Conservation (phyloP, 2,329 filamentous ascomycete genomes). For the Neonectria ditissima region DNA sequence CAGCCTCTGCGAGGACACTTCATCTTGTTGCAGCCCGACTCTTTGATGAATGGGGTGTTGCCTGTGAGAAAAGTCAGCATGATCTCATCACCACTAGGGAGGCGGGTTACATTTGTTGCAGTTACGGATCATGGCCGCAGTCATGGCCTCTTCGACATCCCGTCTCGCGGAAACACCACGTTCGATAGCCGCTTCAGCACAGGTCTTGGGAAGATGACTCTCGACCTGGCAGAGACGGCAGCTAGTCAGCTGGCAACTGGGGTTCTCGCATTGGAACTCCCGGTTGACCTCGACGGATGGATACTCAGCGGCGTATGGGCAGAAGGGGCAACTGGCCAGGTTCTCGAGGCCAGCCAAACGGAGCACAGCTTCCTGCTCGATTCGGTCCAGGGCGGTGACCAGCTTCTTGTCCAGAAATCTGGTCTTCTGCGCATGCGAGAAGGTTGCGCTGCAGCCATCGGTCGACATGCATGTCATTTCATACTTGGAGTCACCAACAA, state of each 20-base stretch:
- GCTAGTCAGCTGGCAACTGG: constrained; percentile 71
- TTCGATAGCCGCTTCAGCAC: constrained; percentile 73
- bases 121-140: constrained; percentile 78
- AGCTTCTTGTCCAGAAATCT: constrained; percentile 70
- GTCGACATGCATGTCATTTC: constrained; percentile 77
- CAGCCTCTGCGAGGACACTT: constrained; percentile 70
- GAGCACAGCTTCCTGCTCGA: constrained; percentile 78
- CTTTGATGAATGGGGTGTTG: constrained; percentile 82
- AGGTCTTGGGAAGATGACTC: constrained; percentile 79
- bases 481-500: constrained; percentile 77
- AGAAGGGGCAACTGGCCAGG: constrained; percentile 83
- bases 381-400: constrained; percentile 71
- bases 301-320: constrained; percentile 81
- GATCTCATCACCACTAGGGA: constrained; percentile 26
- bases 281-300: constrained; percentile 74
- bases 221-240: constrained; percentile 76
- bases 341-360: constrained; percentile 77
- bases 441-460: constrained; percentile 73
- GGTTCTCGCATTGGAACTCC: constrained; percentile 79
- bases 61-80: constrained; percentile 53
- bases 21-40: constrained; percentile 87
- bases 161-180: constrained; percentile 72
- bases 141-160: constrained; percentile 86
- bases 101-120: constrained; percentile 72
- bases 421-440: constrained; percentile 65